Evolutionary conservation across 371 early-diverging fungal species (phyloP).

Genomic region (Mucor racemosus): DNA sequence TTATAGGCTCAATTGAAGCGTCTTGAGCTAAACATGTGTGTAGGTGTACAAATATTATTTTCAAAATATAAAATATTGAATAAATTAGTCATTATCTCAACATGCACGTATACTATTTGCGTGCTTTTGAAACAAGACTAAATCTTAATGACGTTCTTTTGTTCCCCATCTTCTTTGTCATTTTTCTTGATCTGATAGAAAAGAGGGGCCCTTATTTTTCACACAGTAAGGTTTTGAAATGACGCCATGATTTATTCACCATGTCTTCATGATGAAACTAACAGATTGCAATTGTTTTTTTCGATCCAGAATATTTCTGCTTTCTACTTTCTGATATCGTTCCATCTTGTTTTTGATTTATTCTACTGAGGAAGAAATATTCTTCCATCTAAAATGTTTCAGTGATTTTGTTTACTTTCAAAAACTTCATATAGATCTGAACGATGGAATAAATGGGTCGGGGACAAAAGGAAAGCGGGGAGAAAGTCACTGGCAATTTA

Average conservation of each 20-base stretch:
- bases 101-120: no score
- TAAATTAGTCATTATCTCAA: no score
- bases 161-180: no score
- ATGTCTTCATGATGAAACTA: not conserved
- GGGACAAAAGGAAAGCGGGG: not conserved
- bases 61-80: no score
- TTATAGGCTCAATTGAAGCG: no score
- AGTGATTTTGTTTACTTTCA: not conserved
- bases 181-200: no score
- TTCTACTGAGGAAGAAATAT: not conserved
- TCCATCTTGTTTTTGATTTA: not conserved
- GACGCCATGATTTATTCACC: not conserved
- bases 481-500: not conserved
- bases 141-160: no score
- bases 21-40: no score
- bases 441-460: not conserved
- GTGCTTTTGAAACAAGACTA: no score
- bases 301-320: not conserved
- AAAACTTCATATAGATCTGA: not conserved
- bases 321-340: not conserved
- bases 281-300: not conserved
- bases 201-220: no score
- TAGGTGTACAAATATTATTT: no score
- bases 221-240: no score
- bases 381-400: not conserved